Base-by-base conservation (phyloP, 305 asterid species). In the Andrographis paniculata region DNA sequence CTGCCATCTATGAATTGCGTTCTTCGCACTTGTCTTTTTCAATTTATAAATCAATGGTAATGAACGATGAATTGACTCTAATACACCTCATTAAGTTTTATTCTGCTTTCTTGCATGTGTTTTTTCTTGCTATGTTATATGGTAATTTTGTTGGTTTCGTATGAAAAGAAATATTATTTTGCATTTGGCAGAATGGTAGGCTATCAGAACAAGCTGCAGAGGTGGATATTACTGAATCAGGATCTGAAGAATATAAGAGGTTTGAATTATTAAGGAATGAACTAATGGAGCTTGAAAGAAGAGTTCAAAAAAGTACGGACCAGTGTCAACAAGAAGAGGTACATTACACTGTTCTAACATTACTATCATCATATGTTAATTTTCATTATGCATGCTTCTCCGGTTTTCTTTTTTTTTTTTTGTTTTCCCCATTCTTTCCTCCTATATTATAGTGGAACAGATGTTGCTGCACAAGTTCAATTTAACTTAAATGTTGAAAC, bases 261-360 rank as follows among this genome's bases (percentile, higher is more conserved):
- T 92, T 84, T 70, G 97, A 92, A 71, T 61, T 65, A 45, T 64
- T 92, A 53, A 74, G 84, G 65, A 74, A 64, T 66, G 95, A 87
- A 64, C 75, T 92, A 54, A 79, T 87, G 74, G 95, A 82, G 54
- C 88, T 87, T 59, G 97, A 92, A 87, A 67, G 70, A 60, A 87
- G 97, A 50, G 99, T 92, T 60, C 80, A 84, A 61, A 84, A 59
- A 66, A 92, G 95, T 61, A 53, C 99, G 35, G 71, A 83, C 64
- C 64, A 11, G 45, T 55, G 58, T 65, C 83, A 71, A 52, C 36
- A 55, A 52, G 97, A 74, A 49, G 95, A 81, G 93, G 97, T 92
- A 75, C 43, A 24, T 19, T 53, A 48, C 42, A 52, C 60, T 31
- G 45, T 42, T 22, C 33, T 28, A 1, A 6, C 33, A 43, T 21